A percentile compares a stretch with the other conserved stretches of the same genome.
phyloP scores from a whole-genome alignment of 176 grass and related monocot species.

The Cymbopogon citratus region DNA sequence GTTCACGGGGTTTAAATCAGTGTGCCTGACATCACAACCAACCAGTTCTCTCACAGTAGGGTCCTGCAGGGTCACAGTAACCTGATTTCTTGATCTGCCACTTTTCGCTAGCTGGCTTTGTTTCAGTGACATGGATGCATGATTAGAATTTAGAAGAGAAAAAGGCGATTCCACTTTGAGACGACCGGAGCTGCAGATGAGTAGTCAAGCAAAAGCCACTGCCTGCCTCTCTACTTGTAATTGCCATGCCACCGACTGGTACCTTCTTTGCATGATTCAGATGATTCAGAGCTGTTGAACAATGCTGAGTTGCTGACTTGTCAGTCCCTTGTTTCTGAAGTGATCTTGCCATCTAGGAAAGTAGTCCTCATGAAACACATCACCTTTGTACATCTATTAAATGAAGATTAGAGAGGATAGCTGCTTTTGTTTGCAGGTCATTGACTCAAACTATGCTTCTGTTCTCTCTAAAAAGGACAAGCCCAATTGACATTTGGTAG shows the following conservation, averaged over 20 bases:
- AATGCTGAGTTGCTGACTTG: not conserved
- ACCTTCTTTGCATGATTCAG: not conserved
- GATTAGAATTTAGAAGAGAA: not conserved
- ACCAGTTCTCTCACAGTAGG: not conserved
- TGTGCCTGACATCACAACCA: conserved; percentile 28
- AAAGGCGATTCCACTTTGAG: not conserved
- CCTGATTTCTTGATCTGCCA: not conserved
- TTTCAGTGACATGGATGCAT: not conserved
- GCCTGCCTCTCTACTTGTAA: not conserved
- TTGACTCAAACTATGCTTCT: not conserved
- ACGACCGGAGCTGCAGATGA: not conserved
- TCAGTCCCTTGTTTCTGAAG: not conserved
- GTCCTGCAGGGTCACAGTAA: not conserved
- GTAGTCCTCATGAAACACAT: not conserved
- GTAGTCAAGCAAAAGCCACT: not conserved
- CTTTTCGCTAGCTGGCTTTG: not conserved
- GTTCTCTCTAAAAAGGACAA: not conserved
- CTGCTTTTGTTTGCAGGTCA: not conserved
- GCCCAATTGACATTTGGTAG: conserved; percentile 3
- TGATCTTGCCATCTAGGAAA: not conserved
- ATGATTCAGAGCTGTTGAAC: not conserved
- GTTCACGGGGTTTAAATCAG: not conserved
- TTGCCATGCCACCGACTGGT: not conserved
- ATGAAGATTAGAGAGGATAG: not conserved
- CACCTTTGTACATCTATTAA: not conserved